Conservation (phyloP, 768 basidiomycete species). For the Leccinum subgranulosum region DNA sequence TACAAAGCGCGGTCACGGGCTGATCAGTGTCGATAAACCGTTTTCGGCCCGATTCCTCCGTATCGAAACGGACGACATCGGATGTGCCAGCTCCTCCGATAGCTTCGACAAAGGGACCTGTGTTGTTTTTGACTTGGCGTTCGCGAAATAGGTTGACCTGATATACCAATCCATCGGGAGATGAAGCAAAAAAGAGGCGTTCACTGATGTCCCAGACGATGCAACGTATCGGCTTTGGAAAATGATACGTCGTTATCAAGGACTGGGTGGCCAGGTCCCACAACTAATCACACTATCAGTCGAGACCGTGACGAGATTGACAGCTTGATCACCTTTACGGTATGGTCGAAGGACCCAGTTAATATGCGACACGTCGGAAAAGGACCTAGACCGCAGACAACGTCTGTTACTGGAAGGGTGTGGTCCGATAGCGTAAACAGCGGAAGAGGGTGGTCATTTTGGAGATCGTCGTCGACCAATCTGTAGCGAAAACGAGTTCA, state of each 20-base stretch:
- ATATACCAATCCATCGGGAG: constrained; percentile 69
- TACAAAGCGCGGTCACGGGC: constrained; percentile 64
- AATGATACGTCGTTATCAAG: constrained; percentile 83
- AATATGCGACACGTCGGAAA: constrained; percentile 78
- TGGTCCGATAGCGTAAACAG: constrained; percentile 86
- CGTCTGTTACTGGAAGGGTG: constrained; percentile 83
- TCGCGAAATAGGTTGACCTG: constrained; percentile 77
- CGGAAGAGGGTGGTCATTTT: constrained; percentile 72
- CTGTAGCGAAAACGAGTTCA: constrained; percentile 35
- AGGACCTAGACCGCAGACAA: constrained; percentile 73
- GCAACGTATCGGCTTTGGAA: constrained; percentile 70
- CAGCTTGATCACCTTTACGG: constrained; percentile 68
- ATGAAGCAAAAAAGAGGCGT: constrained; percentile 85
- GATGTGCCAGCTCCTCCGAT: constrained; percentile 70
- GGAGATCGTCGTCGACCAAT: constrained; percentile 70
- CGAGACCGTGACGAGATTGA: constrained; percentile 8
- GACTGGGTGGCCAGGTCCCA: constrained; percentile 78
- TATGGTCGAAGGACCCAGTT: constrained; percentile 83
- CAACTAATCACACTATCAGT: constrained; percentile 43
- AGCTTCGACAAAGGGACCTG: constrained; percentile 57
- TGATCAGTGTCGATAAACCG: constrained; percentile 71
- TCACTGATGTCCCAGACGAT: constrained; percentile 83
- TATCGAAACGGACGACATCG: constrained; percentile 69
- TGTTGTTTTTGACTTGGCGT: constrained; percentile 46
- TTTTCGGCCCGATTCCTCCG: constrained; percentile 47